Conservation (phyloP, 23 red algal genomes). For the Agarophyton chilense region DNA sequence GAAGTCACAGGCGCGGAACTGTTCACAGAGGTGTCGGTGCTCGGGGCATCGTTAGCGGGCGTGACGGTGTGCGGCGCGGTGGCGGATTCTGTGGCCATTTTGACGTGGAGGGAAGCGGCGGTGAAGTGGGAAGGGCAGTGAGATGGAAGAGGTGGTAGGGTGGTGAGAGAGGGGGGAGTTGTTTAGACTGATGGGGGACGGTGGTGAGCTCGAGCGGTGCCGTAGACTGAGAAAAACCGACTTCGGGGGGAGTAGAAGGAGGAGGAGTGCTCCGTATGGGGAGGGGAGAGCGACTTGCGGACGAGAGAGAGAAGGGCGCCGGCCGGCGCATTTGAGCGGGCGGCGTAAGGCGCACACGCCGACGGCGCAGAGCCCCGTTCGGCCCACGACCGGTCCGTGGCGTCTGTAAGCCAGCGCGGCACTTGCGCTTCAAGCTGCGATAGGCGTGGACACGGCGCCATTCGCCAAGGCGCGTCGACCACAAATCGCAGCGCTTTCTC, state of each 20-base stretch:
- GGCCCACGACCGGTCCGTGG: not conserved
- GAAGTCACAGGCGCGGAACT: not conserved
- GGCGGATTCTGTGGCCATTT: constrained; percentile 11
- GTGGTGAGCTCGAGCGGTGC: not conserved
- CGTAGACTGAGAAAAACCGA: not conserved
- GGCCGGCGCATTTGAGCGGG: constrained; percentile 16
- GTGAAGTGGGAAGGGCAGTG: not conserved
- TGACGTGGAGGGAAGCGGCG: not conserved
- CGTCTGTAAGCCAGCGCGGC: constrained; percentile 19
- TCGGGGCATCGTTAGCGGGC: not conserved
- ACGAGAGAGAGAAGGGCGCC: not conserved
- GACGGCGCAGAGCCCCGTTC: constrained; percentile 4
- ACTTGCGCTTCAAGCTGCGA: constrained; percentile 10
- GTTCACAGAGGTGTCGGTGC: constrained; percentile 8
- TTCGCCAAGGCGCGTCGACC: not conserved
- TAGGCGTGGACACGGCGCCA: constrained; percentile 12
- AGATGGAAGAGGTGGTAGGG: not conserved
- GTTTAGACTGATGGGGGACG: not conserved
- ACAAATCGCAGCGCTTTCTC: not conserved
- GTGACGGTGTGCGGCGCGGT: not conserved
- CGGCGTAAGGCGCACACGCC: constrained; percentile 1
- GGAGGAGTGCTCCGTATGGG: not conserved
- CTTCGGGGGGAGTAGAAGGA: not conserved
- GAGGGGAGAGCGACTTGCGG: not conserved
- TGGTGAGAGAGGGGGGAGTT: not conserved